Evolutionary conservation across 805 yeast genomes (phyloP).

Genomic region (Sporopachydermia quercuum): DNA sequence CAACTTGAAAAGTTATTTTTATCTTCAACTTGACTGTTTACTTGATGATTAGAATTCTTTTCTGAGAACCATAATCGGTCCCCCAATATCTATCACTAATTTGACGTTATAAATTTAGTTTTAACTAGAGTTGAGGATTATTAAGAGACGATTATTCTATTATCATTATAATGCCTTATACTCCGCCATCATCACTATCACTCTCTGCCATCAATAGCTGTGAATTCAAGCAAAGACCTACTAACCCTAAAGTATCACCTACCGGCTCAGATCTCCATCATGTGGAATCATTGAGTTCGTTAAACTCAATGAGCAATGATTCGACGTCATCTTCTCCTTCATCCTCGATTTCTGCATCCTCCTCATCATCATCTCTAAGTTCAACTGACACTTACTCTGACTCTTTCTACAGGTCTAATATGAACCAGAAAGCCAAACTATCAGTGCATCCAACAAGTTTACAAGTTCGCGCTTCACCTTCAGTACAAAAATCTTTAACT

Average conservation of each 20-base stretch:
- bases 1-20: too few species aligned
- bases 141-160: too few species aligned
- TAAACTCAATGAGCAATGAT: background rate
- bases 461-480: too few species aligned
- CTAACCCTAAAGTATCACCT: background rate
- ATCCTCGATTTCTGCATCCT: conserved; percentile 1
- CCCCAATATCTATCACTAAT: too few species aligned
- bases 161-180: too few species aligned
- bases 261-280: background rate
- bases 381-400: background rate
- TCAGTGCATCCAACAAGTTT: too few species aligned
- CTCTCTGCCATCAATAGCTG: background rate
- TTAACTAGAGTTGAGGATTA: too few species aligned
- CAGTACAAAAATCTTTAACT: background rate
- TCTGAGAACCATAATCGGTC: too few species aligned
- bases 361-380: background rate
- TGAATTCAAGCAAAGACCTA: background rate
- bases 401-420: conserved; percentile 2
- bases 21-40: too few species aligned
- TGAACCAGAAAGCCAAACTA: too few species aligned
- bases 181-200: background rate
- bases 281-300: background rate
- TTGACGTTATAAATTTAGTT: too few species aligned
- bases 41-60: too few species aligned
- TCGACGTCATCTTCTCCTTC: background rate